These are phyloP conservation scores for Sclerotinia subarctica DNA, from an alignment of 2,329 filamentous ascomycete genomes.

Conservation along the genomic window DNA sequence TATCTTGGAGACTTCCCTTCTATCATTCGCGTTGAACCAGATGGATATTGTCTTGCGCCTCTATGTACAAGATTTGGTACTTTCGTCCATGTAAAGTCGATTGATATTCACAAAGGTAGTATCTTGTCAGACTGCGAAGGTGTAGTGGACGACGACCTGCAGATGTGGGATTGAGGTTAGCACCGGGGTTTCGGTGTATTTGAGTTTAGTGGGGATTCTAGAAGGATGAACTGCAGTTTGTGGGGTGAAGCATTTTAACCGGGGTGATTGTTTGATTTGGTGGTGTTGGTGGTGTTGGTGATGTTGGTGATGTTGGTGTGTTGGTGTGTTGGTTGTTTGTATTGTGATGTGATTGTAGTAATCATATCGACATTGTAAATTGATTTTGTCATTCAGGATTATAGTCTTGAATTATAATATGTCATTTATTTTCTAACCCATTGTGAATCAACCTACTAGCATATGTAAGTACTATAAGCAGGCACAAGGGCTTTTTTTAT, in stretches of 20 bases:
- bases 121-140: neutral
- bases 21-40: constrained; percentile 4
- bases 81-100: neutral
- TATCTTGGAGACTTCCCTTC: neutral
- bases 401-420: neutral
- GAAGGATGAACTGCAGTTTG: constrained; percentile 22
- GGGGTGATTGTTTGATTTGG: neutral
- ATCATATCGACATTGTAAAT: no score
- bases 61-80: neutral
- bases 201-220: constrained; percentile 16
- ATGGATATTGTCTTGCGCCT: neutral
- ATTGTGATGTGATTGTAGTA: neutral
- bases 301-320: no score
- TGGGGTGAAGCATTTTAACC: constrained; percentile 10
- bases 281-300: no score
- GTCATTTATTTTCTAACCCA: neutral
- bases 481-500: constrained; percentile 1
- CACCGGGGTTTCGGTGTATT: constrained; percentile 15
- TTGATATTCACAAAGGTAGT: neutral
- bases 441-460: neutral
- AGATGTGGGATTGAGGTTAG: constrained; percentile 6
- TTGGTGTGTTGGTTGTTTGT: no score
- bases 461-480: neutral
- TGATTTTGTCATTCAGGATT: neutral
- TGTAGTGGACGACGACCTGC: constrained; percentile 2